These are phyloP conservation scores for Chaetomium strumarium DNA, from an alignment of 2,329 filamentous ascomycete genomes.

Conservation along the genomic window DNA sequence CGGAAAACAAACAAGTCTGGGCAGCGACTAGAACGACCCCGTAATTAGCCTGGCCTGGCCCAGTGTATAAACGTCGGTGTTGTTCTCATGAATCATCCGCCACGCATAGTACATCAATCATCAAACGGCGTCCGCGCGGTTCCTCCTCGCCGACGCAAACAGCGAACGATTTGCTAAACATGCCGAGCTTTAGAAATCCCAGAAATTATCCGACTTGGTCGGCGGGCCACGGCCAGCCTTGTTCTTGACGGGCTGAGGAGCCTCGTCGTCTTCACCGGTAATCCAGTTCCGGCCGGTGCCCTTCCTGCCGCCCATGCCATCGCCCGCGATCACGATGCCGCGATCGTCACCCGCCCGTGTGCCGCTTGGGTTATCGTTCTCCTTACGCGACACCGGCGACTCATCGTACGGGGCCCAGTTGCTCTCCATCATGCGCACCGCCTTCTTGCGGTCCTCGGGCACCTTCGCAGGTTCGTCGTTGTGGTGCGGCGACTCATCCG, in stretches of 20 bases:
- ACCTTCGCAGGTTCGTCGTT: slow-evolving; percentile 39
- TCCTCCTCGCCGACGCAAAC: too few relatives aligned
- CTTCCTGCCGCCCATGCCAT: slow-evolving; percentile 61
- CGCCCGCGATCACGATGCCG: slow-evolving; percentile 48
- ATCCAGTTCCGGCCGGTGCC: slow-evolving; percentile 53
- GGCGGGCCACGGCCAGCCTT: slow-evolving; percentile 32
- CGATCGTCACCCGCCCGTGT: slow-evolving; percentile 24
- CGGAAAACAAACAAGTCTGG: background rate
- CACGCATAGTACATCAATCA: slow-evolving; percentile 6
- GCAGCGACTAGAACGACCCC: background rate
- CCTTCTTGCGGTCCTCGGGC: slow-evolving; percentile 59
- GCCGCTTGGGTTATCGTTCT: slow-evolving; percentile 39
- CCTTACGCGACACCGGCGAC: slow-evolving; percentile 48
- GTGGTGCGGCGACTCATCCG: slow-evolving; percentile 56
- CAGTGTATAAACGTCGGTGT: background rate
- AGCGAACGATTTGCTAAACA: too few relatives aligned
- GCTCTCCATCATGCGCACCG: slow-evolving; percentile 66
- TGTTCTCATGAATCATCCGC: background rate
- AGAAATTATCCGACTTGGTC: slow-evolving; percentile 37
- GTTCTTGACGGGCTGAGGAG: slow-evolving; percentile 31
- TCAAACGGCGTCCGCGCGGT: background rate
- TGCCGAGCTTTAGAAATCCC: slow-evolving; percentile 39
- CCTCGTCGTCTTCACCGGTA: slow-evolving; percentile 46
- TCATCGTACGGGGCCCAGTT: slow-evolving; percentile 53
- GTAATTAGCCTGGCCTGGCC: background rate